Conservation (phyloP, 2,329 filamentous ascomycete genomes). For the Eutypa lata region DNA sequence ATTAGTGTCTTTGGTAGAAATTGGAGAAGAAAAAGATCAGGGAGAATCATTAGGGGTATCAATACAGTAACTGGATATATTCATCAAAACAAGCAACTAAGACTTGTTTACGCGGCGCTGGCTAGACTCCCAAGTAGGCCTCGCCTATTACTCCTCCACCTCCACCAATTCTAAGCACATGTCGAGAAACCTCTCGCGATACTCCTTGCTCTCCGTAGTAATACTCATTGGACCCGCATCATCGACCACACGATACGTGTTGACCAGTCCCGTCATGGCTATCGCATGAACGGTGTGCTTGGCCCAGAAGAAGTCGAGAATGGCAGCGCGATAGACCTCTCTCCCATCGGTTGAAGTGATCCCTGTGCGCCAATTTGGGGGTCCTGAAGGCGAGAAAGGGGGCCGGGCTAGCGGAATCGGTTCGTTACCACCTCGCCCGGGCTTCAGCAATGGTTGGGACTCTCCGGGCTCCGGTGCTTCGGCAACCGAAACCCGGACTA, state of each 20-base stretch:
- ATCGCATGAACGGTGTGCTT: conserved; percentile 67
- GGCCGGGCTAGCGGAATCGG: conserved; percentile 25
- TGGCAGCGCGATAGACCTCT: conserved; percentile 63
- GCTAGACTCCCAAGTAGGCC: not conserved
- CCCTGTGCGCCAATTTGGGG: conserved; percentile 59
- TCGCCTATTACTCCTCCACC: conserved; percentile 12
- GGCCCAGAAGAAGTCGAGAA: conserved; percentile 78
- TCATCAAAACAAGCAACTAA: too few relatives aligned
- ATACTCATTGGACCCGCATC: conserved; percentile 71
- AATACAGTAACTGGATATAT: too few relatives aligned
- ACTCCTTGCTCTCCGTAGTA: conserved; percentile 66
- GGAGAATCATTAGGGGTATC: too few relatives aligned
- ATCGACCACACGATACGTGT: conserved; percentile 60
- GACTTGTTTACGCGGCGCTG: too few relatives aligned
- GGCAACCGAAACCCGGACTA: conserved; percentile 48
- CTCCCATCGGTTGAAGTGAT: conserved; percentile 59
- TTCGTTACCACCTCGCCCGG: conserved; percentile 7
- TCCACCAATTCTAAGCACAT: conserved; percentile 45
- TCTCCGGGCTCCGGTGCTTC: conserved; percentile 13
- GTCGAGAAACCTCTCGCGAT: conserved; percentile 51
- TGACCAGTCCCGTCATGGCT: conserved; percentile 63
- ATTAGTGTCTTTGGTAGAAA: too few relatives aligned
- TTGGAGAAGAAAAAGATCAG: too few relatives aligned
- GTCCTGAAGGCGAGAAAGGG: conserved; percentile 30
- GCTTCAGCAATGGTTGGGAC: conserved; percentile 45